Evolutionary conservation across 768 basidiomycete species (phyloP).

Genomic region (Boletus barrowsii): DNA sequence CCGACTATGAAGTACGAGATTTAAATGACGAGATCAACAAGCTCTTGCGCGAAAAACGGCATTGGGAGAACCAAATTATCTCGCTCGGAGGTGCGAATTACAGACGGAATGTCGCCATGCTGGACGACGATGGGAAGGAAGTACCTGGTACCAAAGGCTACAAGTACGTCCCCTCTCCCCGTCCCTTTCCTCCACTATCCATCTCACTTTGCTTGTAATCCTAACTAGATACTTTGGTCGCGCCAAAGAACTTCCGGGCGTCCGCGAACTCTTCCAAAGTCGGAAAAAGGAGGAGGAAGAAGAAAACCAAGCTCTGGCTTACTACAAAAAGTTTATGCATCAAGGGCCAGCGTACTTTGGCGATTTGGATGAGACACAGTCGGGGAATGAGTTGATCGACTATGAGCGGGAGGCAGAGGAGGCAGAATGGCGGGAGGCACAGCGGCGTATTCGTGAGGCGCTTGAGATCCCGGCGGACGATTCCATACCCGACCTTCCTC

Average conservation of each 20-base stretch:
- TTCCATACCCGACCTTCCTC: conserved; percentile 51
- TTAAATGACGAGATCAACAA: conserved; percentile 98
- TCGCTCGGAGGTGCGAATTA: conserved; percentile 95
- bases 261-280: conserved; percentile 89
- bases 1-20: conserved; percentile 94
- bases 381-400: conserved; percentile 58
- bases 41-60: conserved; percentile 89
- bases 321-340: conserved; percentile 85
- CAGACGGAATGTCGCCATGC: conserved; percentile 87
- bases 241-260: conserved; percentile 93
- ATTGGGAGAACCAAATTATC: conserved; percentile 99
- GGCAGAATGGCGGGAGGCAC: conserved; percentile 69
- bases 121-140: conserved; percentile 93
- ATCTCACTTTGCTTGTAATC: neutral
- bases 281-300: conserved; percentile 86
- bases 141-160: conserved; percentile 97
- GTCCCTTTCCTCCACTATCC: neutral
- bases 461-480: conserved; percentile 52
- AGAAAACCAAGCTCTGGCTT: conserved; percentile 71
- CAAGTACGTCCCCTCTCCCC: conserved; percentile 58
- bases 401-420: conserved; percentile 73
- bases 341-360: conserved; percentile 90
- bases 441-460: conserved; percentile 48
- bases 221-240: conserved; percentile 86
- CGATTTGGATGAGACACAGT: conserved; percentile 72